Conservation (phyloP, 1,284 basidiomycete species). For the Melampsora larici-populina region DNA sequence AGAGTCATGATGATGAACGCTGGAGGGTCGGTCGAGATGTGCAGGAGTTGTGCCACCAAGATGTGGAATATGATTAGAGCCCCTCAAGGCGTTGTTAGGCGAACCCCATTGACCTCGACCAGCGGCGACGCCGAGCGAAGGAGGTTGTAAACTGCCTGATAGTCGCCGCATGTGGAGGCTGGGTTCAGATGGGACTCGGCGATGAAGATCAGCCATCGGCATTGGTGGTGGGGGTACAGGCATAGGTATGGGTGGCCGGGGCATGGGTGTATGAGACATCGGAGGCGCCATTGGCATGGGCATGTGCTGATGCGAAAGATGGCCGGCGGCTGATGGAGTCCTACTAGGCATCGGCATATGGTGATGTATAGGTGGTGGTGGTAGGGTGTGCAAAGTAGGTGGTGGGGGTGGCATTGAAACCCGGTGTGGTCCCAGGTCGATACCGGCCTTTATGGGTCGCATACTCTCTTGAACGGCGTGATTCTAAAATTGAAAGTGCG, state of each 20-base stretch:
- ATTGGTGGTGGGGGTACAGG: conserved; percentile 27
- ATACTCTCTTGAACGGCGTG: conserved; percentile 25
- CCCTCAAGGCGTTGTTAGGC: neutral
- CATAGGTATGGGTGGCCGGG: neutral
- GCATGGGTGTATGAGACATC: neutral
- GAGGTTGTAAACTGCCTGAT: conserved; percentile 21
- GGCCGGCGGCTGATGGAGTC: too few relatives aligned
- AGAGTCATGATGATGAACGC: conserved; percentile 1
- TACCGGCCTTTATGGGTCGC: conserved; percentile 14
- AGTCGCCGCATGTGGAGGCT: conserved; percentile 20
- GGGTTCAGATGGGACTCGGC: conserved; percentile 17
- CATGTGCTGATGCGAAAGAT: neutral
- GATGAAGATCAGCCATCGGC: neutral
- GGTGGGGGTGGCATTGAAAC: neutral
- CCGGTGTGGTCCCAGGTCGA: neutral
- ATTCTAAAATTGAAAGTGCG: neutral
- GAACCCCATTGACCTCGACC: conserved; percentile 4
- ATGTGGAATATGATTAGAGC: neutral
- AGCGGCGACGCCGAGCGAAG: conserved; percentile 16
- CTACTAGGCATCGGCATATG: too few relatives aligned
- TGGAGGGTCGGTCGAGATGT: conserved; percentile 8
- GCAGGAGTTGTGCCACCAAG: neutral
- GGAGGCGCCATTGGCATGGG: neutral
- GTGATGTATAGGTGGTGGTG: conserved; percentile 6
- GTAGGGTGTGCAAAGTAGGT: conserved; percentile 3